Evolutionary conservation across 2,329 filamentous ascomycete species (phyloP), one percentile per base, ranked within the genome.

Genomic region (Phyllosticta paracitricarpa): DNA sequence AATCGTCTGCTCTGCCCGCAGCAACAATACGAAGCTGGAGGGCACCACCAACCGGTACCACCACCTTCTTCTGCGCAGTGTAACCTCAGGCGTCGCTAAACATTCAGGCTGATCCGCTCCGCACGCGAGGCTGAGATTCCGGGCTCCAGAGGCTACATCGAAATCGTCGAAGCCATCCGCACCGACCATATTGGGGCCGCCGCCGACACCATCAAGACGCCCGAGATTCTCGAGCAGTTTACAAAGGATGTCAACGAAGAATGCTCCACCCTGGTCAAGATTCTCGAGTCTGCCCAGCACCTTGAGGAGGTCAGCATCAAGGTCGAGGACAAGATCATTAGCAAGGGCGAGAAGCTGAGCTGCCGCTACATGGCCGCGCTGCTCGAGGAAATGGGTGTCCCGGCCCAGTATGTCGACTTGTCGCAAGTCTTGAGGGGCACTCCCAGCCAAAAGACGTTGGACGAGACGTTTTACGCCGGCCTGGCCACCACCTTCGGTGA

Each of bases 331-430:
- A 88, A 93, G 67, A 90, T 99, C 64, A 87, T 97, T 64, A 95
- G 91, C 73, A 91, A 94, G 67, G 94, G 94, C 61, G 94, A 99
- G 81, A 97, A 96, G 78, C 79, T 99, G 66, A 95, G 91, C 76
- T 97, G 93, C 75, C 84, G 87, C 33, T 94, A 94, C 73, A 92
- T 99, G 88, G 84, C 93, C 24, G 86, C 88, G 5, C 76, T 97
- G 63, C 76, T 99, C 65, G 85, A 88, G 71, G 91, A 96, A 69
- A 81, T 83, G 68, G 88, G 89, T 19, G 86, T 96, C 4, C 87
- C 89, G 54, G 89, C 94, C 12, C 88, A 94, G 73, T 97, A 93
- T 71, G 86, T 99, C 63, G 94, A 97, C 72, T 79, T 97, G 57
- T 87, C 89, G 57, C 90, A 96, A 68, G 79, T 91, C 57, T 82